These are phyloP conservation scores for Haplosporangium gracile DNA, from an alignment of 192 early-diverging fungal species.

Conservation along the genomic window DNA sequence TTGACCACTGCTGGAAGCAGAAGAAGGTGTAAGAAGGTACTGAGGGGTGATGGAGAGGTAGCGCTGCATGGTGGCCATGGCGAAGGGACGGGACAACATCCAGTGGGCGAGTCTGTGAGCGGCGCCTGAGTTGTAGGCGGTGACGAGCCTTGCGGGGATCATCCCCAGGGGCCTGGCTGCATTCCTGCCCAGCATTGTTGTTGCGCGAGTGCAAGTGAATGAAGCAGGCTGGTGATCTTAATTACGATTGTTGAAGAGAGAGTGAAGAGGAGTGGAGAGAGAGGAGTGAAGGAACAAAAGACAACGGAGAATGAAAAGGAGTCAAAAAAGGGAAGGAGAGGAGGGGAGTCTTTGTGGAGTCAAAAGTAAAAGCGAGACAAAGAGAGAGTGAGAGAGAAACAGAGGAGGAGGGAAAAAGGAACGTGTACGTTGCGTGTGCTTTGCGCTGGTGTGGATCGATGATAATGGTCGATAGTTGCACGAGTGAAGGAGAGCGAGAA, in stretches of 20 bases:
- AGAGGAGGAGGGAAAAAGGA: background rate
- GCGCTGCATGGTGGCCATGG: conserved; percentile 39
- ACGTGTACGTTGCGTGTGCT: too few relatives aligned
- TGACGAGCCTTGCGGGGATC: conserved; percentile 32
- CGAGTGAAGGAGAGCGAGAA: background rate
- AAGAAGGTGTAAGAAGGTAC: conserved; percentile 20
- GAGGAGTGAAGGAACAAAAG: background rate
- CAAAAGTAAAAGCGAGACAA: background rate
- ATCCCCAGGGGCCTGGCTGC: conserved; percentile 42
- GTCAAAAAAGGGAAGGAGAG: background rate
- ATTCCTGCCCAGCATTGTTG: conserved; percentile 45
- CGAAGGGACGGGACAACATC: conserved; percentile 14
- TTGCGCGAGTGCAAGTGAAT: background rate
- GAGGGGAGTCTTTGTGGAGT: background rate
- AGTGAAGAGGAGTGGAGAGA: background rate
- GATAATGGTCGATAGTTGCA: too few relatives aligned
- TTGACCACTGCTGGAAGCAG: background rate
- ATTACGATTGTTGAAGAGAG: background rate
- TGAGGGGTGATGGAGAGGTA: conserved; percentile 28
- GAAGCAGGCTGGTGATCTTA: background rate
- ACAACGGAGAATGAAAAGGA: background rate
- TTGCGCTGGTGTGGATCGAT: too few relatives aligned
- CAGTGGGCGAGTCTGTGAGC: conserved; percentile 31
- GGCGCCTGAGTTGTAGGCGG: conserved; percentile 24
- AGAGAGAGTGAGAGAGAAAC: background rate